Conservation (phyloP, 352 stramenopile species). For the Phytopythium delawarense region DNA sequence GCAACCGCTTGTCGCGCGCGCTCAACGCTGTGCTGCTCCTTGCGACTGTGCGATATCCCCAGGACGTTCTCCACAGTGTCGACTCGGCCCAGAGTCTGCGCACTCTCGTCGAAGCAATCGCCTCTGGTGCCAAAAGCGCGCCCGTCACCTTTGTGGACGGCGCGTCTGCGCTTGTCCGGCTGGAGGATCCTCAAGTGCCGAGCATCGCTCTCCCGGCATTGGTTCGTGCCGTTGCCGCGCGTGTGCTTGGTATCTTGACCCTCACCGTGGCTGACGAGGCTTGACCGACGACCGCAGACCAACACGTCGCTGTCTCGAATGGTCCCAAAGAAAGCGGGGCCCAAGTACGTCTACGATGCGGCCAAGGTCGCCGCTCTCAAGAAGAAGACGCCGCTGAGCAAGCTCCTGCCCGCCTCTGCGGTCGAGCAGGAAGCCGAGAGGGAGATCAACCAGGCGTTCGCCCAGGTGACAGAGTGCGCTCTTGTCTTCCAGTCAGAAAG, state of each 20-base stretch:
- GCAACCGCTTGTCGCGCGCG: neutral
- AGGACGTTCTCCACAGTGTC: conserved; percentile 35
- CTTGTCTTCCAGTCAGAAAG: neutral
- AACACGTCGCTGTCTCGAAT: conserved; percentile 36
- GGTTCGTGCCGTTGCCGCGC: conserved; percentile 20
- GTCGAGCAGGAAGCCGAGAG: conserved; percentile 60
- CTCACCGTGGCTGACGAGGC: neutral
- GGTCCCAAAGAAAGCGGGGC: conserved; percentile 25
- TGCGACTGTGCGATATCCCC: neutral
- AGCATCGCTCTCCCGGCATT: conserved; percentile 25
- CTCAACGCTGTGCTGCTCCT: neutral
- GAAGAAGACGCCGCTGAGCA: conserved; percentile 65
- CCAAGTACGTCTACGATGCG: conserved; percentile 52
- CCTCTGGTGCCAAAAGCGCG: conserved; percentile 28
- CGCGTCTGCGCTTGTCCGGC: conserved; percentile 50
- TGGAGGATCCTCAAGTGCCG: conserved; percentile 62
- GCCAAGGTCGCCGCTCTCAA: conserved; percentile 36
- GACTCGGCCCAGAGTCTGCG: conserved; percentile 13
- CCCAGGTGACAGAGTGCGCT: conserved; percentile 17
- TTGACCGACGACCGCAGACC: conserved; percentile 10
- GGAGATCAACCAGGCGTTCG: conserved; percentile 63
- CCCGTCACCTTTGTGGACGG: conserved; percentile 26
- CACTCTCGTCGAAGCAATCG: conserved; percentile 34
- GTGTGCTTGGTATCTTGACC: neutral
- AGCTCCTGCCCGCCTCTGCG: conserved; percentile 29